A percentile compares a stretch with the other conserved stretches of the same genome.
These are phyloP conservation scores for Phytopythium kandeliae DNA, from an alignment of 352 stramenopile genomes.

Conservation along the genomic window DNA sequence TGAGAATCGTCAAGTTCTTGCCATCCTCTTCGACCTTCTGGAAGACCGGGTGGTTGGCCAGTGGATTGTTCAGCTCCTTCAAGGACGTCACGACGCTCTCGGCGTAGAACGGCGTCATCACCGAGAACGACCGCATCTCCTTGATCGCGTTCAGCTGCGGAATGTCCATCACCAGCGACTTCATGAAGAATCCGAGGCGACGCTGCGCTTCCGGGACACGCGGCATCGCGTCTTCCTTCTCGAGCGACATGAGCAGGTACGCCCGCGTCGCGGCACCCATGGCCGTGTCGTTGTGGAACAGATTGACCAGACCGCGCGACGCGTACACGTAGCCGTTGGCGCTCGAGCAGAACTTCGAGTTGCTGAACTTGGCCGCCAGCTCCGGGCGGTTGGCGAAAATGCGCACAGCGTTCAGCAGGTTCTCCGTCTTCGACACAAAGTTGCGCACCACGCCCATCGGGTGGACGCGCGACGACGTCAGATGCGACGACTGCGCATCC, in stretches of 20 bases:
- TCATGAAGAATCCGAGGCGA: conserved; percentile 84
- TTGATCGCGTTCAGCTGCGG: conserved; percentile 73
- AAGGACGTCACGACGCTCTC: conserved; percentile 78
- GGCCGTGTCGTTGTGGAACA: conserved; percentile 64
- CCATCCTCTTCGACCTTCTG: conserved; percentile 77
- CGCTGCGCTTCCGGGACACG: conserved; percentile 54
- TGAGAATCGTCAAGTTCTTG: conserved; percentile 82
- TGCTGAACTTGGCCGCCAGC: conserved; percentile 63
- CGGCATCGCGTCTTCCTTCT: conserved; percentile 63
- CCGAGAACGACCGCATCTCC: conserved; percentile 81
- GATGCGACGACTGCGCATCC: conserved; percentile 61
- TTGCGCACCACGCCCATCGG: conserved; percentile 82
- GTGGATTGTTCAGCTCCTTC: conserved; percentile 70
- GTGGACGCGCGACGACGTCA: conserved; percentile 55
- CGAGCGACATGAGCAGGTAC: conserved; percentile 57
- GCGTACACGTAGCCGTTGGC: conserved; percentile 64
- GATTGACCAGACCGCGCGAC: conserved; percentile 57
- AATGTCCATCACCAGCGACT: conserved; percentile 84
- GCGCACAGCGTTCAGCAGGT: conserved; percentile 56
- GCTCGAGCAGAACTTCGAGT: conserved; percentile 70
- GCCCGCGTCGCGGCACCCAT: conserved; percentile 70
- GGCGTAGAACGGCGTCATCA: conserved; percentile 82
- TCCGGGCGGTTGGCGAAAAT: conserved; percentile 62
- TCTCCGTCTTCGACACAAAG: conserved; percentile 87
- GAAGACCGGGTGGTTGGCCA: conserved; percentile 86